Percentiles rank a stretch among this genome's conserved stretches.
phyloP scores from a whole-genome alignment of 768 basidiomycete genomes.

The Amanita jacksonii region DNA sequence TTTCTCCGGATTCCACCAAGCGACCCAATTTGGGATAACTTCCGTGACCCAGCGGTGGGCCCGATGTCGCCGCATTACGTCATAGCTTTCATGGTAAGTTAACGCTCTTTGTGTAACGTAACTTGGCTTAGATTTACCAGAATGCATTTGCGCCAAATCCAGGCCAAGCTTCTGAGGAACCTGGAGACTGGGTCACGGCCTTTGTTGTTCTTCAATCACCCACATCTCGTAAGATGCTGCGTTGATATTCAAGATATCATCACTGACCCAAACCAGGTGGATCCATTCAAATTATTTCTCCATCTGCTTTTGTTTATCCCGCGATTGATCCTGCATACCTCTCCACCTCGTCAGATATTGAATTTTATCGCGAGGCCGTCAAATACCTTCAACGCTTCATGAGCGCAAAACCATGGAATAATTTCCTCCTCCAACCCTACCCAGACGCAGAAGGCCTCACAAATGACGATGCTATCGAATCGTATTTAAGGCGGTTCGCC shows the following conservation, averaged over 20 bases:
- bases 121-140: neutral
- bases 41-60: constrained; percentile 27
- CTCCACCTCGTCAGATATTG: constrained; percentile 21
- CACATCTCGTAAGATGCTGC: constrained; percentile 22
- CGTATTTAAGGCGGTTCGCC: constrained; percentile 14
- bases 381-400: constrained; percentile 17
- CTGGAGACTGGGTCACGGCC: constrained; percentile 23
- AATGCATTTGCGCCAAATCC: constrained; percentile 2
- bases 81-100: constrained; percentile 22
- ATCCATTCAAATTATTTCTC: constrained; percentile 28
- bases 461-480: constrained; percentile 19
- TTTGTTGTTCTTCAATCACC: constrained; percentile 21
- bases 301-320: constrained; percentile 36
- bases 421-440: constrained; percentile 17
- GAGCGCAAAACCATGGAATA: constrained; percentile 17
- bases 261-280: constrained; percentile 20
- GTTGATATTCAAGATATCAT: neutral
- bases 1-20: constrained; percentile 20
- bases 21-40: constrained; percentile 19
- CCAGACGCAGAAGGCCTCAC: constrained; percentile 14
- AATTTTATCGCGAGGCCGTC: constrained; percentile 18
- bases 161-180: constrained; percentile 12
- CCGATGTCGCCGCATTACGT: constrained; percentile 26
- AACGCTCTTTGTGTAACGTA: neutral
- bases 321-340: constrained; percentile 42